These are phyloP conservation scores for Henckelia pumila DNA, from an alignment of 257 asterid genomes.

Conservation along the genomic window DNA sequence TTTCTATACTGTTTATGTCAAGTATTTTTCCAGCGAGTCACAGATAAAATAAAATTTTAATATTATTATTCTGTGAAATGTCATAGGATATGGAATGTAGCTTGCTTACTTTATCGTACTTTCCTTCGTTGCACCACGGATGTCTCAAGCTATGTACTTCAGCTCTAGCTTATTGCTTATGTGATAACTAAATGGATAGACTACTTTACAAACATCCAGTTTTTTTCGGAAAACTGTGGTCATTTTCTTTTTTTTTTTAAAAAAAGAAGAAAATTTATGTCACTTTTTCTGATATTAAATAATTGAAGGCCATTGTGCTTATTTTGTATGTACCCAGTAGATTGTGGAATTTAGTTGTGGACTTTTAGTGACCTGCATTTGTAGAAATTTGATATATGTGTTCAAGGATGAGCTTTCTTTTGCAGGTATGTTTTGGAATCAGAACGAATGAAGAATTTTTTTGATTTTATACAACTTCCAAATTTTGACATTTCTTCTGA, in stretches of 20 bases:
- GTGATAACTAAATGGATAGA: too few relatives aligned
- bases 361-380: not conserved
- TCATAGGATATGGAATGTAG: not conserved
- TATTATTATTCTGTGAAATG: not conserved
- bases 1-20: not conserved
- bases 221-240: not conserved
- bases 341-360: not conserved
- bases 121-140: not conserved
- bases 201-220: not conserved
- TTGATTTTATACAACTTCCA: conserved; percentile 62
- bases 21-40: not conserved
- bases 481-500: conserved; percentile 46
- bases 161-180: not conserved
- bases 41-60: not conserved
- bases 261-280: too few relatives aligned
- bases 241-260: too few relatives aligned
- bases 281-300: not conserved
- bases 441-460: conserved; percentile 61
- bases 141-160: not conserved
- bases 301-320: not conserved
- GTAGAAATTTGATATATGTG: not conserved
- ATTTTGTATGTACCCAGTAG: not conserved
- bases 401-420: conserved; percentile 4
- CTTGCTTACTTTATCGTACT: not conserved
- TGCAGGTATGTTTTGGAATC: conserved; percentile 68